Evolutionary conservation across 805 yeast genomes (phyloP).

Genomic region (Schwanniomyces pseudopolymorphus): DNA sequence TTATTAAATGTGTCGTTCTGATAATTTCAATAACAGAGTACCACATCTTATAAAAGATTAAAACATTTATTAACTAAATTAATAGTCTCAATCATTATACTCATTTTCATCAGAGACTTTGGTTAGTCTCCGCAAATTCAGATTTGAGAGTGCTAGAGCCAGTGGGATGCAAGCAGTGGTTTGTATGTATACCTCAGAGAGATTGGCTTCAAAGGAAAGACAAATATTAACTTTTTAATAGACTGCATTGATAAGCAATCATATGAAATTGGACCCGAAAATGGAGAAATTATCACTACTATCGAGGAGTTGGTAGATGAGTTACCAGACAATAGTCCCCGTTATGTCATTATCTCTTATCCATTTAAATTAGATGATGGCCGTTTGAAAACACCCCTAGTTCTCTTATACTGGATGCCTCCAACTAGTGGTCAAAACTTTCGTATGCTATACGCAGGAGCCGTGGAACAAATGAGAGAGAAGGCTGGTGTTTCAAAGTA

Average conservation of each 20-base stretch:
- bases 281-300: conserved; percentile 42
- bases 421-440: conserved; percentile 78
- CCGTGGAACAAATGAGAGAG: conserved; percentile 74
- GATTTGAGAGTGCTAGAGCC: conserved; percentile 69
- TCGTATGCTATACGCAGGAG: conserved; percentile 90
- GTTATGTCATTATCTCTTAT: conserved; percentile 73
- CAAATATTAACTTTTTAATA: conserved; percentile 8
- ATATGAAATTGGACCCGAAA: conserved; percentile 52
- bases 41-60: no score
- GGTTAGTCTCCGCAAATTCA: conserved; percentile 63
- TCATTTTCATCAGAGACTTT: conserved; percentile 62
- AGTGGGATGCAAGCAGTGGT: conserved; percentile 60
- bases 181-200: conserved; percentile 34
- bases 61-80: not conserved
- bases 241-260: conserved; percentile 57
- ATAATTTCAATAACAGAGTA: no score
- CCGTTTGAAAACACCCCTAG: conserved; percentile 68
- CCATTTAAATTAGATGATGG: conserved; percentile 74
- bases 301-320: conserved; percentile 70
- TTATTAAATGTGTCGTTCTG: no score
- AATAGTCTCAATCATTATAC: conserved; percentile 47
- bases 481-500: conserved; percentile 74
- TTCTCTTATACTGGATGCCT: conserved; percentile 85
- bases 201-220: not conserved
- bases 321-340: conserved; percentile 78